Base-by-base conservation (phyloP, 2,329 filamentous ascomycete species). In the Aureobasidium namibiae region DNA sequence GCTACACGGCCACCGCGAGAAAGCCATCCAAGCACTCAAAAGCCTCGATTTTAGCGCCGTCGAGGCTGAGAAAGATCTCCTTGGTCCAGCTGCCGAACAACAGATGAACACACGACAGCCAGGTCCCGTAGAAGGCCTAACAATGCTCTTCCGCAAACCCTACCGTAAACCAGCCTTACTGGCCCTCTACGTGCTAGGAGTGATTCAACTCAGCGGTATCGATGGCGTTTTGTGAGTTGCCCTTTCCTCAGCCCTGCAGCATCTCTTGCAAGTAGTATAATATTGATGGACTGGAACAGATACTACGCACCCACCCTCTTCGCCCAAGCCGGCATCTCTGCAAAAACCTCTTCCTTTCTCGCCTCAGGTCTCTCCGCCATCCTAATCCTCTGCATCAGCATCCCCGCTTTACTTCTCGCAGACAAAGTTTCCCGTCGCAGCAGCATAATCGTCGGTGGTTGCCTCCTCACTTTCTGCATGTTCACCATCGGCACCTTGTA, bases 151-250 rank as follows among this genome's bases (percentile, higher is more conserved):
- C 57, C 48, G 62, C 8, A 59, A 62, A 14, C 61, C 63, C 5
- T 67, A 67, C 36, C 73, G 79, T 21, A 70, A 71, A 4, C 73
- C 76, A 2, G 83, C 80, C 0, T 67, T 75, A 0, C 69, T 85
- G 18, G 82, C 77, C 0, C 72, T 82, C 0, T 85, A 85, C 61
- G 68, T 84, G 56, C 77, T 86, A 67, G 78, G 74, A 1, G 82
- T 84, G 75, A 76, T 82, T 33, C 84, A 87, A 64, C 70, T 86
- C 0, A 80, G 75, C 29, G 83, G 84, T 0, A 86, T 86, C 52
- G 84, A 87, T 63, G 83, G 80, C 0, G 77, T 86, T 5, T 73
- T 84, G 24, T 86, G 84, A 60, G 81, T 82, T 66, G 67, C 76
- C 72, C 41, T 44, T 11, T 14, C 24, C 3, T 24, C 11, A 36